Percentiles rank a stretch among this genome's conserved stretches.
These are phyloP conservation scores for Sporothrix globosa DNA, from an alignment of 2,329 filamentous ascomycete species.

Conservation along the genomic window DNA sequence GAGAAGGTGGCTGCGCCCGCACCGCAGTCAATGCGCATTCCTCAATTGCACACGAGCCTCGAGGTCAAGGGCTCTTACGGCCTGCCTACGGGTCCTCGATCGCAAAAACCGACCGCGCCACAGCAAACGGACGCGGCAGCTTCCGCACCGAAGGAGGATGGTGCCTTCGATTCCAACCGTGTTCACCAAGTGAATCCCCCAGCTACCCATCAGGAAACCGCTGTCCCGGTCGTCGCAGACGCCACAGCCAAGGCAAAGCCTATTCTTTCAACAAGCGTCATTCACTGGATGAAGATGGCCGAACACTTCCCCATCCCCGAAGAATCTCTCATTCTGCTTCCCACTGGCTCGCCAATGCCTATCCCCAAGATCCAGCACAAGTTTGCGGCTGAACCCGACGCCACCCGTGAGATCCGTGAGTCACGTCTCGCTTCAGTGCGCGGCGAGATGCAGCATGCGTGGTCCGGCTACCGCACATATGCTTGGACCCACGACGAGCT, in stretches of 20 bases:
- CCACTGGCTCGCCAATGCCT: conserved; percentile 67
- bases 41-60: conserved; percentile 40
- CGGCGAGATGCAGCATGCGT: conserved; percentile 74
- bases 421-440: conserved; percentile 69
- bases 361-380: conserved; percentile 77
- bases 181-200: neutral
- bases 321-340: conserved; percentile 73
- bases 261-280: conserved; percentile 39
- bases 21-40: conserved; percentile 35
- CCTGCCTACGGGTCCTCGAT: conserved; percentile 37
- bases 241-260: conserved; percentile 3
- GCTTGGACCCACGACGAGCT: conserved; percentile 91
- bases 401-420: conserved; percentile 64
- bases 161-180: conserved; percentile 34
- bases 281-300: conserved; percentile 73
- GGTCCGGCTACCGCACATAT: conserved; percentile 76
- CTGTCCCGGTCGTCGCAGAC: conserved; percentile 9
- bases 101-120: conserved; percentile 14
- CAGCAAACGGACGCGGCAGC: conserved; percentile 27
- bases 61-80: conserved; percentile 39
- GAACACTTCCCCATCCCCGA: conserved; percentile 78
- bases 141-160: neutral
- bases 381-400: conserved; percentile 67
- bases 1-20: neutral
- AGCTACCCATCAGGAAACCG: conserved; percentile 24